Evolutionary conservation across 148 eudicot species (phyloP), one percentile per base, ranked within the genome.

Genomic region (Camellia sinensis): DNA sequence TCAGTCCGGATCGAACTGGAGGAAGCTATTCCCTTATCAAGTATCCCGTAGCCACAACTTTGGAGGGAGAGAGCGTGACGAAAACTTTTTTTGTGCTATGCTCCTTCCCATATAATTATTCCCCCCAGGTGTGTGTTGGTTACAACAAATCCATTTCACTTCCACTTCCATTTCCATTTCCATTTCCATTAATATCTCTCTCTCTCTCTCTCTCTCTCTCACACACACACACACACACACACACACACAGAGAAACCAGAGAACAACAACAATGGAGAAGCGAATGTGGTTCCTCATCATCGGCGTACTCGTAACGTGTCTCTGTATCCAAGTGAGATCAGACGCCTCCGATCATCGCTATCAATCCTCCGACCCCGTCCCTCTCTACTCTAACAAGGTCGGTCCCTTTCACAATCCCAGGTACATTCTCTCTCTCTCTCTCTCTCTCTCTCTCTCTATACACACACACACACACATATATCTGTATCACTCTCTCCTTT

Each of bases 341-440:
- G 71, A 67, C 8, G 18, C 46, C 6, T 37, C 71, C 17, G 46
- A 10, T 41, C 71, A 67, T 67, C 45, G 71, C 8, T 67, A 67
- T 46, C 40, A 41, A 40, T 45, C 71, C 7, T 17, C 18, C 4
- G 46, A 67, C 71, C 17, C 71, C 2, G 71, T 67, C 46, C 71
- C 71, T 14, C 67, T 64, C 41, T 64, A 64, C 41, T 40, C 67
- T 3, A 64, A 64, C 41, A 64, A 64, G 67, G 67, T 67, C 18
- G 71, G 71, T 41, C 71, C 71, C 15, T 67, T 37, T 18, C 71
- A 41, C 71, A 67, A 67, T 18, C 71, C 71, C 18, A 67, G 71
- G 71, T 67, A 67, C 19, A 29, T 29, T 29, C 45, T 6, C 22
- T 8, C 22, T 62, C 22, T 62, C 7, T 11, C 21, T n/a, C 4